Conservation (phyloP, 495 filamentous ascomycete genomes). For the Letharia lupina region DNA sequence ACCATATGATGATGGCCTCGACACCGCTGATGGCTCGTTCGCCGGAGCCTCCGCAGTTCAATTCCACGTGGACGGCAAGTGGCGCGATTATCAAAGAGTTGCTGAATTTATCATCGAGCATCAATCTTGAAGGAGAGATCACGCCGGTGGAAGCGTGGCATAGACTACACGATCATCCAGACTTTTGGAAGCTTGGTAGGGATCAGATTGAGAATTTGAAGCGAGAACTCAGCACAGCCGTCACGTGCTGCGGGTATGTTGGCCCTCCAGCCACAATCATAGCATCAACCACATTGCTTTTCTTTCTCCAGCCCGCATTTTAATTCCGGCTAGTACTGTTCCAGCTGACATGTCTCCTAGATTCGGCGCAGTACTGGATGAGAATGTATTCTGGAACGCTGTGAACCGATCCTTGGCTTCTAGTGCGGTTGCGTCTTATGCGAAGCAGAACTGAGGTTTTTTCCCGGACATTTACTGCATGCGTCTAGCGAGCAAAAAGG, state of each 20-base stretch:
- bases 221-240: slow-evolving; percentile 19
- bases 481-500: neutral
- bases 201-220: slow-evolving; percentile 21
- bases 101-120: slow-evolving; percentile 24
- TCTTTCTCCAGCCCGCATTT: neutral
- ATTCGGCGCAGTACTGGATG: slow-evolving; percentile 27
- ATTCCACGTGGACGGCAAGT: slow-evolving; percentile 22
- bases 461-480: neutral
- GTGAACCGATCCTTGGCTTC: slow-evolving; percentile 9
- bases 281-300: neutral
- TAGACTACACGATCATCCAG: slow-evolving; percentile 22
- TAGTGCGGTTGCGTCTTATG: neutral
- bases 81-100: slow-evolving; percentile 24
- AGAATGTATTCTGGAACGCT: slow-evolving; percentile 18
- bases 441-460: neutral
- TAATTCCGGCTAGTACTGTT: neutral
- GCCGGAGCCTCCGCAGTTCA: slow-evolving; percentile 17
- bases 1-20: slow-evolving; percentile 25
- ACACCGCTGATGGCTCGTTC: slow-evolving; percentile 22
- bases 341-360: slow-evolving; percentile 13
- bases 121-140: slow-evolving; percentile 74
- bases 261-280: neutral
- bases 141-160: slow-evolving; percentile 30
- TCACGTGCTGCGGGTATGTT: slow-evolving; percentile 27
- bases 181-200: slow-evolving; percentile 21